Evolutionary conservation across 2,329 filamentous ascomycete genomes (phyloP).

Genomic region (Phialophora tarda): DNA sequence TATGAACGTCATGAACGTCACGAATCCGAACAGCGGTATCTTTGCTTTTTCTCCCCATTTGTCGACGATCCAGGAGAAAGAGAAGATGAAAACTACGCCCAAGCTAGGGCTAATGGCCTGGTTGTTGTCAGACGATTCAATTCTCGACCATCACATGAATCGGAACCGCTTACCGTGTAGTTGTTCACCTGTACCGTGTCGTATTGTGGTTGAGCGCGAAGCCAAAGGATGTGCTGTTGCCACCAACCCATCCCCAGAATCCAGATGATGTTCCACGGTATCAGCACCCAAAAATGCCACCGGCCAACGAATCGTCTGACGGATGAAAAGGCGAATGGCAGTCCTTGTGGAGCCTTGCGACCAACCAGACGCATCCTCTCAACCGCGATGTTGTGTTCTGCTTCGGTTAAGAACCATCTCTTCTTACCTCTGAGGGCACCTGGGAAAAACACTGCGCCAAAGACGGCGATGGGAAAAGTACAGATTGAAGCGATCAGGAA

Average conservation of each 20-base stretch:
- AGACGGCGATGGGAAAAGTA: too few relatives aligned
- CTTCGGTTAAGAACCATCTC: slow-evolving; percentile 17
- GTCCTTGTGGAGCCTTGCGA: slow-evolving; percentile 10
- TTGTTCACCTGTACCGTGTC: too few relatives aligned
- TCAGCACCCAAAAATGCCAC: too few relatives aligned
- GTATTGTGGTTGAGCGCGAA: too few relatives aligned
- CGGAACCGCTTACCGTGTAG: too few relatives aligned
- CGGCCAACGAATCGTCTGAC: slow-evolving; percentile 11
- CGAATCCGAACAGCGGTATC: slow-evolving; percentile 21
- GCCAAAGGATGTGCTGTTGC: too few relatives aligned
- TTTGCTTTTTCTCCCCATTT: slow-evolving; percentile 19
- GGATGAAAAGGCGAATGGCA: slow-evolving; percentile 15
- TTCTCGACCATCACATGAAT: too few relatives aligned
- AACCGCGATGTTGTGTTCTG: slow-evolving; percentile 9
- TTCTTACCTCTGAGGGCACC: not conserved
- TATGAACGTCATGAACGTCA: slow-evolving; percentile 6
- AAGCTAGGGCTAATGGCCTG: slow-evolving; percentile 17
- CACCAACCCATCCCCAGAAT: too few relatives aligned
- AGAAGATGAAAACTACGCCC: slow-evolving; percentile 17
- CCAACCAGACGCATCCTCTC: slow-evolving; percentile 23
- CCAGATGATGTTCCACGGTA: too few relatives aligned
- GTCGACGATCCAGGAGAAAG: slow-evolving; percentile 17
- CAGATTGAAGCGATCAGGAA: too few relatives aligned
- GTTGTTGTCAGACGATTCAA: too few relatives aligned
- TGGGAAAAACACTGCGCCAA: too few relatives aligned